Base-by-base conservation (phyloP, 306 rosid genomes). In the Lablab purpureus region DNA sequence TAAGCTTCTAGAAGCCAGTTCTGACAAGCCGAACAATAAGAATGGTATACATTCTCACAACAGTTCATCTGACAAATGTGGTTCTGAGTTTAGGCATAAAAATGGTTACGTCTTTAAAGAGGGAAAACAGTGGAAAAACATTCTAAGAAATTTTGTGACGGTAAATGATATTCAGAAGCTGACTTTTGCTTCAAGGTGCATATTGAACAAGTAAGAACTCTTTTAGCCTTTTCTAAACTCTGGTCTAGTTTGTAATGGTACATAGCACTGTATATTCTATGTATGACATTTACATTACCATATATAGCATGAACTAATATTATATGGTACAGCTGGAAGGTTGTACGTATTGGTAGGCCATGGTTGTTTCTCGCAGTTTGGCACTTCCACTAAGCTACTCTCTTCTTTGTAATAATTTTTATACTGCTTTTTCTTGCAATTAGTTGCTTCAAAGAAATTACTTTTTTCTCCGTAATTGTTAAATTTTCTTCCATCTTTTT, bases 121-220 rank as follows among this genome's bases (percentile, higher is more conserved):
- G 77, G 47, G 58, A 17, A 87, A 84, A 43, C 84, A 86, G 84
- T 76, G 84, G 81, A 88, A 82, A 51, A 84, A 67, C 56, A 40
- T 81, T 12, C n/a, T 92, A 70, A 89, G 79, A 83, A 82, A 84
- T 40, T 46, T 41, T 17, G 68, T 91, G 50, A 87, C 88, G 6
- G 52, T 60, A 59, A 81, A 85, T 22, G 96, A 90, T 93, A 85
- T 93, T 73, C 71, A 17, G 80, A 89, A 82, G 75, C 84, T 90
- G 75, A 70, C 87, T 64, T 17, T 12, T 59, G 30, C 60, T 19
- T 84, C 86, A 67, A 89, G 80, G 80, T 10, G 27, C 76, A 91
- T 95, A 78, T 74, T 95, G 84, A 86, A 85, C 73, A 86, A 81
- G 99, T 95, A 87, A 90, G 98, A 85, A 30, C 84, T 47, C 15